Evolutionary conservation across 495 filamentous ascomycete species (phyloP), one percentile per base, ranked within the genome.

Genomic region (Lepraria neglecta): DNA sequence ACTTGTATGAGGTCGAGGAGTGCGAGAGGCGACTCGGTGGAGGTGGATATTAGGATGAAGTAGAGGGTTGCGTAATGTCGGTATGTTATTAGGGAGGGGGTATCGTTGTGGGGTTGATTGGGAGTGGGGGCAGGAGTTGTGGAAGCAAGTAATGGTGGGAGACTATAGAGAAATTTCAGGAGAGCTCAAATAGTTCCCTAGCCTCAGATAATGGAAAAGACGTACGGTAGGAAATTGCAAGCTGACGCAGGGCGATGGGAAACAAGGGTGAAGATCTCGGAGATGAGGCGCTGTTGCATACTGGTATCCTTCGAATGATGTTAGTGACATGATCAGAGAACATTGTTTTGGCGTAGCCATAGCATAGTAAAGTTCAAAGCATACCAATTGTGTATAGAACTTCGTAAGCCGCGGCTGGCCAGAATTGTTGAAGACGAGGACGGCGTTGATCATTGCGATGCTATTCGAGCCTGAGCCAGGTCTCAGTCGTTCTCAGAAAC

Each of bases 41-140:
- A 90, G n/a, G 95, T 97, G 38, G 86, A 90, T 69, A 98, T 98
- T 69, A 98, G 78, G 75, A 98, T 98, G 77, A 98, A 98, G 72
- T 95, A 97, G 31, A 98, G 87, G 0, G 94, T 98, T 5, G 94
- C 94, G 67, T 97, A 98, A 82, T 95, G 89, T 11, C 94, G 92
- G 82, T 98, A 98, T 27, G 95, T 97, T 21, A 98, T 87, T 63
- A 96, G 88, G n/a, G 89, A 89, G 24, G 95, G 95, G 7, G 89
- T 84, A 72, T 97, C 94, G 68, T 87, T 89, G 70, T 89, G 83
- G 5, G 79, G 83, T 69, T 78, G 77, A 63, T 74, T 74, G 52
- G 71, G 69, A 12, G 75, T 71, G 62, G 73, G 68, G 40, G 75
- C 73, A 44, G 73, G 68, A 57, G 69, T 68, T 58, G 86, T 80